These are phyloP conservation scores for Darksidea phi DNA, from an alignment of 495 filamentous ascomycete genomes.

Conservation along the genomic window DNA sequence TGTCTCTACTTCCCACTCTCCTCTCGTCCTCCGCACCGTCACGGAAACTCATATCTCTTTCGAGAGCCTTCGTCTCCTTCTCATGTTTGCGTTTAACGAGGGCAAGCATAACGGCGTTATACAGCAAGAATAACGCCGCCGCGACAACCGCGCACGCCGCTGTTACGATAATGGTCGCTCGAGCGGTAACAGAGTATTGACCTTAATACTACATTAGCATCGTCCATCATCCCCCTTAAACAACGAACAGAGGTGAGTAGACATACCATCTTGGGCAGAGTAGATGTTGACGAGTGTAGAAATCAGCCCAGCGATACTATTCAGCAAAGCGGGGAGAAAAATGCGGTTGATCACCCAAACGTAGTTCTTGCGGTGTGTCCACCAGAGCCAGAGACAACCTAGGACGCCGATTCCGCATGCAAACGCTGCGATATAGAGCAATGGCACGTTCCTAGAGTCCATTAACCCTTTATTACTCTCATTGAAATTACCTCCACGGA, in stretches of 20 bases:
- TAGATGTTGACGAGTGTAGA: conserved; percentile 54
- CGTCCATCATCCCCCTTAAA: background rate
- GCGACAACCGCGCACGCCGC: conserved; percentile 22
- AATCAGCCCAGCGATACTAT: conserved; percentile 50
- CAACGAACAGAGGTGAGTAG: conserved; percentile 10
- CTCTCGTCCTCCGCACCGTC: too few species aligned
- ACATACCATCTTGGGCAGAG: conserved; percentile 47
- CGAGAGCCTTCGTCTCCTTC: conserved; percentile 13
- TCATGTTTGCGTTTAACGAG: conserved; percentile 37
- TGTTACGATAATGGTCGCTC: conserved; percentile 42
- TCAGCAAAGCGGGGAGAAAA: conserved; percentile 45
- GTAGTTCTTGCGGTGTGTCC: conserved; percentile 44
- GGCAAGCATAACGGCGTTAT: conserved; percentile 41
- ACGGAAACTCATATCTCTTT: background rate
- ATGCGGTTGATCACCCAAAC: conserved; percentile 50
- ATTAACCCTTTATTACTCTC: too few species aligned
- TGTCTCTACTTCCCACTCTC: too few species aligned
- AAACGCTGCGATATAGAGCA: conserved; percentile 21
- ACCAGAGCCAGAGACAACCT: conserved; percentile 31
- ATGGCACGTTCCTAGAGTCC: conserved; percentile 3
- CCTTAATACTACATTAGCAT: conserved; percentile 5
- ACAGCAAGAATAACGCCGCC: conserved; percentile 40
- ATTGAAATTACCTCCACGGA: too few species aligned
- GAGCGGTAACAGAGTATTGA: conserved; percentile 44
- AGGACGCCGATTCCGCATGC: conserved; percentile 12